These are phyloP conservation scores for Candida gigantensis DNA, from an alignment of 1,139 yeast genomes.

Conservation along the genomic window DNA sequence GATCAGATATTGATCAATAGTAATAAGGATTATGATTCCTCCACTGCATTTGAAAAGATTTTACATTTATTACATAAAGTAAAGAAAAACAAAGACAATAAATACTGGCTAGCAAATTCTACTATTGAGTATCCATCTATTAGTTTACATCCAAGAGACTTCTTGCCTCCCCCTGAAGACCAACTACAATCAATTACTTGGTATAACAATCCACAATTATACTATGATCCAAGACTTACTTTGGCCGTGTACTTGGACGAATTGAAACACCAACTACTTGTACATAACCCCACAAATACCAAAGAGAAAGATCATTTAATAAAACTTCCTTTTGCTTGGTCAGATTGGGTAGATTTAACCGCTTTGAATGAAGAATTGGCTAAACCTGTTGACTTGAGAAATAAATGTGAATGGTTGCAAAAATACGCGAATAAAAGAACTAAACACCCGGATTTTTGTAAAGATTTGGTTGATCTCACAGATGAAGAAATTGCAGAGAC, in stretches of 20 bases:
- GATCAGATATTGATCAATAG: slow-evolving; percentile 19
- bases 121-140: slow-evolving; percentile 24
- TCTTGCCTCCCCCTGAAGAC: slow-evolving; percentile 19
- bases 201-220: slow-evolving; percentile 19
- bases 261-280: slow-evolving; percentile 17
- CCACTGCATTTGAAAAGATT: slow-evolving; percentile 27
- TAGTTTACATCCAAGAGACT: slow-evolving; percentile 22
- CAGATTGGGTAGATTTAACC: slow-evolving; percentile 32
- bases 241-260: slow-evolving; percentile 25
- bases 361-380: slow-evolving; percentile 43
- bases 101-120: slow-evolving; percentile 32
- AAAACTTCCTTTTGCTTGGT: slow-evolving; percentile 38
- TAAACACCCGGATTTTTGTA: slow-evolving; percentile 22
- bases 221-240: slow-evolving; percentile 29
- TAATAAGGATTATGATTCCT: slow-evolving; percentile 15
- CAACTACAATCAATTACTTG: slow-evolving; percentile 15
- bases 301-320: slow-evolving; percentile 19
- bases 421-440: slow-evolving; percentile 25
- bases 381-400: slow-evolving; percentile 36
- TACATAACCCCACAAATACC: slow-evolving; percentile 20
- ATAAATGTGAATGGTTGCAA: slow-evolving; percentile 33
- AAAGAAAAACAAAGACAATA: slow-evolving; percentile 22
- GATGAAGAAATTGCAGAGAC: slow-evolving; percentile 15
- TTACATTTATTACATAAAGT: slow-evolving; percentile 26
- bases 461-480: slow-evolving; percentile 17